Evolutionary conservation across 2,329 filamentous ascomycete species (phyloP), one percentile per base, ranked within the genome.

Genomic region (Metarhizium brunneum): DNA sequence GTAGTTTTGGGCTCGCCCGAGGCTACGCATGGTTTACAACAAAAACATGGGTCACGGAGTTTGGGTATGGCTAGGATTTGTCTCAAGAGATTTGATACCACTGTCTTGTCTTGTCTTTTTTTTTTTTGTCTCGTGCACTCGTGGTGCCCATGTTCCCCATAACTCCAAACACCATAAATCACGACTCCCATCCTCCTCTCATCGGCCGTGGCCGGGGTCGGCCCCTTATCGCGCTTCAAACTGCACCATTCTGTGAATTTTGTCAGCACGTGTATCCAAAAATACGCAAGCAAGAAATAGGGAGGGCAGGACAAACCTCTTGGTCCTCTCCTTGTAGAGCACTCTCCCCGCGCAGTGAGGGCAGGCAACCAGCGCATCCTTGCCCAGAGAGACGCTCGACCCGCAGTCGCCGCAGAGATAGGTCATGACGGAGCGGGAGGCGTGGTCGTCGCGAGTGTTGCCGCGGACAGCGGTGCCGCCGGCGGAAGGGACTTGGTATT

Each of bases 281-380:
- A 20, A 20, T 20, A 20, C 20, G 20, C 20, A 20, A 20, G 20
- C 20, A 20, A 20, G 18, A 45, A 7, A 45, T 3, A 20, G 42
- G 1, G 20, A 57, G 75, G 87, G 73, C 71, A 35, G 32, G 5
- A 1, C 32, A 11, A 35, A 96, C 94, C 94, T 84, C 80, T 95
- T 96, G 48, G 94, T 99, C 68, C 94, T 78, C 82, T 96, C 90
- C 83, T 99, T 99, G 76, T 97, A 97, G 63, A 99, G 75, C 59
- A 99, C 91, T 62, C 94, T 86, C 67, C 96, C 94, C 7, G 94
- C 94, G 71, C 94, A 99, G 60, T 74, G 71, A 56, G 71, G 69
- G 62, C 72, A 73, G 25, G 72, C 72, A 52, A 74, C 71, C n/a
- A 83, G 77, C 51, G 80, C 80, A 57, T 76, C 74, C 65, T 72